Percentiles rank a stretch among this genome's conserved stretches.
These are phyloP conservation scores for Starmera quercuum DNA, from an alignment of 805 yeast genomes.

Conservation along the genomic window DNA sequence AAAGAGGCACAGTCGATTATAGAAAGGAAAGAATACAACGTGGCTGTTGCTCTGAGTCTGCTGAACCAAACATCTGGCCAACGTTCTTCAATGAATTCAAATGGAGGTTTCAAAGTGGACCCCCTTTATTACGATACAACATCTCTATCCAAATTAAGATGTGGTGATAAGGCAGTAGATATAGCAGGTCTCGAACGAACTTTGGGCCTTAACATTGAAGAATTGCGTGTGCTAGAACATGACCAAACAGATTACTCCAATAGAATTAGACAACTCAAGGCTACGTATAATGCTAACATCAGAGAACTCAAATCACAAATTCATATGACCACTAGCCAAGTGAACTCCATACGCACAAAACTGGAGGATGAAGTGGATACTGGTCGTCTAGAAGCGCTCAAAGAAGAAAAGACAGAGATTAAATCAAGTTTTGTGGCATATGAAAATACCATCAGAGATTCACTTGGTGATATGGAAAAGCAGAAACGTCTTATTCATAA, in stretches of 20 bases:
- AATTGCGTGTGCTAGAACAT: conserved; percentile 10
- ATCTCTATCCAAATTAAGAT: conserved; percentile 8
- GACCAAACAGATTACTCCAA: neutral
- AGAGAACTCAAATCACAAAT: too few relatives aligned
- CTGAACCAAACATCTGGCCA: conserved; percentile 36
- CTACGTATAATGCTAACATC: too few relatives aligned
- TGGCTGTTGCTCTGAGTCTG: conserved; percentile 34
- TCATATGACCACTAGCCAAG: too few relatives aligned
- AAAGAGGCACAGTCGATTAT: conserved; percentile 41
- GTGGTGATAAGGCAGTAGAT: conserved; percentile 4
- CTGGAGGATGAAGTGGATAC: conserved; percentile 38
- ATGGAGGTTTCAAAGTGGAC: conserved; percentile 42
- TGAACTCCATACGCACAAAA: conserved; percentile 28
- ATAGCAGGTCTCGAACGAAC: conserved; percentile 14
- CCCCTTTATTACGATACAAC: conserved; percentile 37
- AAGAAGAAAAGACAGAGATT: neutral
- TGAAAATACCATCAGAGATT: conserved; percentile 17
- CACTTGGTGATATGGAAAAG: conserved; percentile 14
- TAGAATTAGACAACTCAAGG: conserved; percentile 7
- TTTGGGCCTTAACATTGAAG: conserved; percentile 9
- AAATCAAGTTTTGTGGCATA: conserved; percentile 2
- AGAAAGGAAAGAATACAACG: conserved; percentile 28
- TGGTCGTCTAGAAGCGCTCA: conserved; percentile 12
- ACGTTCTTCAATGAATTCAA: conserved; percentile 28
- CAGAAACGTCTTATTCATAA: conserved; percentile 14